A percentile compares a stretch with the other conserved stretches of the same genome.
These are phyloP conservation scores for Penicillium subrubescens DNA, from an alignment of 495 filamentous ascomycete species.

Conservation along the genomic window DNA sequence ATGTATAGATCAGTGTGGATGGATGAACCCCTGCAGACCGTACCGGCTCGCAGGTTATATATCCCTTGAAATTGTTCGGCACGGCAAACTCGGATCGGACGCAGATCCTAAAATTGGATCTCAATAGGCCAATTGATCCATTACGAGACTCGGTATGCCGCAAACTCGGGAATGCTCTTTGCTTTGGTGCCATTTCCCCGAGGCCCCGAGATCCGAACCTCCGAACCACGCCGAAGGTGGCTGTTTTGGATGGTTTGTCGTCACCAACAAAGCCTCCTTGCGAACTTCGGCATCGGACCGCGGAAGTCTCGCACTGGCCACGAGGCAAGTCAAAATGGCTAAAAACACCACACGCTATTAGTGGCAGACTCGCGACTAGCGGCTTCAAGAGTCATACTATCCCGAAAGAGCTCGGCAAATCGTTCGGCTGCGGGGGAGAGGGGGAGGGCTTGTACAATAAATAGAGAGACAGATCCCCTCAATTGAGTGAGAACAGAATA, in stretches of 20 bases:
- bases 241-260: neutral
- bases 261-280: neutral
- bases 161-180: neutral
- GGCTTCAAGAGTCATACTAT: neutral
- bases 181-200: neutral
- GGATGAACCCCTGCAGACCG: neutral
- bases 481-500: neutral
- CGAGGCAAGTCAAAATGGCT: neutral
- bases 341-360: neutral
- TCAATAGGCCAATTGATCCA: neutral
- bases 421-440: neutral
- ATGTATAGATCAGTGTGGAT: neutral
- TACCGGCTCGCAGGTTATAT: neutral
- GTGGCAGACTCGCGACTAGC: neutral
- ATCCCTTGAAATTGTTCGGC: neutral
- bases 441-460: neutral
- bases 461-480: neutral
- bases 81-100: conserved; percentile 6
- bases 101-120: neutral
- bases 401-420: neutral
- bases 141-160: neutral
- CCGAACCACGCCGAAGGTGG: neutral
- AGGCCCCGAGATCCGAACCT: conserved; percentile 3
- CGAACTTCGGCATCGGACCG: neutral
- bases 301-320: neutral